Conservation (phyloP, 768 basidiomycete species). For the Strobilomyces confusus region DNA sequence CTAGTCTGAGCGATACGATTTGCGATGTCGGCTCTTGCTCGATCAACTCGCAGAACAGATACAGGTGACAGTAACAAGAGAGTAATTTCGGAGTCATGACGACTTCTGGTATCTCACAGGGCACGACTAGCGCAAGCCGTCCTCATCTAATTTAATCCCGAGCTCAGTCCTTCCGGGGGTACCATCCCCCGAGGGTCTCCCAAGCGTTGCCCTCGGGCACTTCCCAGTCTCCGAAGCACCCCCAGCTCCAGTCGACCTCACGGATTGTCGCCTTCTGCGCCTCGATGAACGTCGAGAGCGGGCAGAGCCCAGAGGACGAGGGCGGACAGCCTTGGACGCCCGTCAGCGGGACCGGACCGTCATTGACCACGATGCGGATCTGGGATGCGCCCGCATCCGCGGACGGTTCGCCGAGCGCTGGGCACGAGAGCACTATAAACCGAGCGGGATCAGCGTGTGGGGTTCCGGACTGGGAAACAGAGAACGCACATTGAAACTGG, state of each 20-base stretch:
- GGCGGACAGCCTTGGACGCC: slow-evolving; percentile 74
- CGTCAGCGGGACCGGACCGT: slow-evolving; percentile 78
- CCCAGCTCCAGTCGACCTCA: slow-evolving; percentile 69
- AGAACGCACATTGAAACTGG: slow-evolving; percentile 74
- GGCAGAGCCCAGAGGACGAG: slow-evolving; percentile 59
- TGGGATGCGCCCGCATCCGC: slow-evolving; percentile 37
- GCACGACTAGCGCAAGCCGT: no score
- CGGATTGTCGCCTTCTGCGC: slow-evolving; percentile 64
- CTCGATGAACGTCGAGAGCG: slow-evolving; percentile 64
- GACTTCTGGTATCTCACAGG: no score
- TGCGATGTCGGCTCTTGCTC: no score
- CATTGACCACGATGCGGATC: slow-evolving; percentile 84
- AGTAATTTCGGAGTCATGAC: no score
- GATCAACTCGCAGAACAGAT: no score
- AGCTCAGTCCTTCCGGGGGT: slow-evolving; percentile 8
- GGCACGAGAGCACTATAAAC: slow-evolving; percentile 57
- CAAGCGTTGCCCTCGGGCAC: slow-evolving; percentile 63
- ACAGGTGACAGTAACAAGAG: no score
- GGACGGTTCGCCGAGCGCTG: background rate
- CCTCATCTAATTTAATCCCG: no score
- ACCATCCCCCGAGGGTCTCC: slow-evolving; percentile 47
- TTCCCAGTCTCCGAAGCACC: slow-evolving; percentile 73
- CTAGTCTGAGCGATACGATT: no score
- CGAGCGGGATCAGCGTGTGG: background rate
- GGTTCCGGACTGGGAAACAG: slow-evolving; percentile 16